Base-by-base conservation (phyloP, 306 rosid species). In the Prunus kanzakura region DNA sequence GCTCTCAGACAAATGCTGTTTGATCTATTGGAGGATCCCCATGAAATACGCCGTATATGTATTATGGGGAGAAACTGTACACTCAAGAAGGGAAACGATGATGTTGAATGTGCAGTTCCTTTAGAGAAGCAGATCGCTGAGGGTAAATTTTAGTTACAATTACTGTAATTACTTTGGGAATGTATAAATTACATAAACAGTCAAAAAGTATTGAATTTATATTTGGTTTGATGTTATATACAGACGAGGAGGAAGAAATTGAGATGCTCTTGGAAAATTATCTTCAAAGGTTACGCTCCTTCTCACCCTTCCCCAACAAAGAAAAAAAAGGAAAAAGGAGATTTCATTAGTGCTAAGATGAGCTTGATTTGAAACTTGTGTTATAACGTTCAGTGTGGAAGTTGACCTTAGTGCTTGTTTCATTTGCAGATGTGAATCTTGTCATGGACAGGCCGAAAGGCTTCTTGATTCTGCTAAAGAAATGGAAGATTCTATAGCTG, bases 181-280 rank as follows among this genome's bases (percentile, higher is more conserved):
- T 54, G 79, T 76, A 69, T 35, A 55, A 79, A 20, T 46, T 77
- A 11, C 46, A 72, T n/a, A 14, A 54, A 46, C 49, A 27, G 62
- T 27, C 29, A 57, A 25, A 43, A 22, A 41, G 35, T 43, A 38
- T 38, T 29, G 20, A 64, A 32, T 74, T 74, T 72, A 76, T 73
- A 72, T 67, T 75, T 71, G 13, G 41, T 72, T 78, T 78, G 62
- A 27, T 72, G 73, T 70, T 81, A 63, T 80, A 58, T 87, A 82
- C 86, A 96, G 99, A 91, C 71, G 99, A 96, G 82, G 99, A 93
- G 82, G 99, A 96, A 89, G 99, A 96, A 86, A 92, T 96, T 61
- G 99, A 96, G 86, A 96, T 96, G 99, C 98, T 96, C 74, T 83
- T 96, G 88, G 99, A 96, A 90, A 96, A 93, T 88, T 96, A 89